Base-by-base conservation (phyloP, 2,329 filamentous ascomycete species). In the Penicillium sp. region DNA sequence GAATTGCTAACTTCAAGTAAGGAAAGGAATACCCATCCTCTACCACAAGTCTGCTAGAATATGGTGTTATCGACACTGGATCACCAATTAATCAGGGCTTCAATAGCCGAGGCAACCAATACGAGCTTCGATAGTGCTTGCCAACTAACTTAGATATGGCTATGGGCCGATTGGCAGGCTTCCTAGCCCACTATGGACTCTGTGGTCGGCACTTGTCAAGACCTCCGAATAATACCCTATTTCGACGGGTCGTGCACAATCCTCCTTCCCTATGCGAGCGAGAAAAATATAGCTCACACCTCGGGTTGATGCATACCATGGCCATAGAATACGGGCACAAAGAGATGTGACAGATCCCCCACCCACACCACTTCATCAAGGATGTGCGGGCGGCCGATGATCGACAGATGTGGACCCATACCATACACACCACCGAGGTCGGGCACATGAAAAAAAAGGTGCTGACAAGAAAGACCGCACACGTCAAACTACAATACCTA, bases 361-460 rank as follows among this genome's bases (percentile, higher is more conserved):
- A 49, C 26, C 17, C 44, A 17, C 26, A n/a, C 26, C 9, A 28
- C 45, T 30, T 28, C 24, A 49, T 49, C 45, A 28, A 49, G 26
- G 15, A n/a, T 30, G 15, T 49, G 45, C 24, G 26, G 45, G 45
- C 24, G 12, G 24, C 24, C 7, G 24, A 49, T 49, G 45, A 49
- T 49, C 26, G 26, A 49, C 45, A 15, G 26, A 30, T 49, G 40
- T 49, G 26, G 30, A 44, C 40, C 40, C 10, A 22, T 24, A 5
- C 19, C 19, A 13, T 22, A 19, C 49, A 19, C n/a, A 51, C 35
- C n/a, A 33, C 49, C n/a, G 49, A 51, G 49, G 30, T 22, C 49
- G 15, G 30, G 30, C 49, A 51, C 49, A 51, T 51, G 49, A 50
- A 13, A 51, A 30, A 15, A 15, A 30, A 30, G 45, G 26, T 49